phyloP scores from a whole-genome alignment of 805 yeast genomes.

The Candida schatavii region DNA sequence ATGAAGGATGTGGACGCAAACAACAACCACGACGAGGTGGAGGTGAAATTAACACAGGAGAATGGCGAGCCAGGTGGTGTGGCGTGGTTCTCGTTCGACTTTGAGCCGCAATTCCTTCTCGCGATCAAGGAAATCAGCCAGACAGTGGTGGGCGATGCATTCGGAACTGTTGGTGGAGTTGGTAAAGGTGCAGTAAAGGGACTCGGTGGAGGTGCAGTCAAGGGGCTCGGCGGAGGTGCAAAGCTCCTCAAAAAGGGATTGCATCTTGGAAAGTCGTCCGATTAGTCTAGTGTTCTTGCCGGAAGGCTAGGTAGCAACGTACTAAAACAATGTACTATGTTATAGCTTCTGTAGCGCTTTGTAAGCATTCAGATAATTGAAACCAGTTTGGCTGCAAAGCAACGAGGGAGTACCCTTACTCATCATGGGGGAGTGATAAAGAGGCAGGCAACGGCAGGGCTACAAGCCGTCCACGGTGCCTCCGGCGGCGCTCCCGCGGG shows the following conservation, averaged over 20 bases:
- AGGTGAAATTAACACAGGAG: constrained; percentile 50
- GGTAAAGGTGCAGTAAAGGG: constrained; percentile 45
- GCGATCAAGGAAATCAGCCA: constrained; percentile 32
- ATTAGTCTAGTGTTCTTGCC: too few relatives aligned
- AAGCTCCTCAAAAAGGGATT: constrained; percentile 36
- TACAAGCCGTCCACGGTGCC: too few relatives aligned
- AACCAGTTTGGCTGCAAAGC: too few relatives aligned
- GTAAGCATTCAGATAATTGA: too few relatives aligned
- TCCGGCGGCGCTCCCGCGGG: too few relatives aligned
- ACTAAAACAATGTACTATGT: too few relatives aligned
- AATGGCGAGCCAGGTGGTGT: constrained; percentile 61
- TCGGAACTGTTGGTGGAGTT: constrained; percentile 40
- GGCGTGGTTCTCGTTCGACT: constrained; percentile 54
- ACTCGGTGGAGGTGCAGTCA: constrained; percentile 36
- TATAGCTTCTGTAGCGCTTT: too few relatives aligned
- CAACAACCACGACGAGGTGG: constrained; percentile 44
- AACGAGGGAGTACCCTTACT: too few relatives aligned
- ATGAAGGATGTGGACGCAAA: constrained; percentile 62
- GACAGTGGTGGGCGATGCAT: constrained; percentile 43
- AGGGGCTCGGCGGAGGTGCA: constrained; percentile 32
- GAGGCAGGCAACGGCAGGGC: too few relatives aligned
- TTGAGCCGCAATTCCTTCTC: constrained; percentile 69
- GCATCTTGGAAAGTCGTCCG: constrained; percentile 23
- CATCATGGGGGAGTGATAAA: too few relatives aligned
- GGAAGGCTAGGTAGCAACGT: too few relatives aligned